Percentiles rank a stretch among this genome's conserved stretches.
Evolutionary conservation across 345 rosid species (phyloP).

Genomic region (Populus euphratica): DNA sequence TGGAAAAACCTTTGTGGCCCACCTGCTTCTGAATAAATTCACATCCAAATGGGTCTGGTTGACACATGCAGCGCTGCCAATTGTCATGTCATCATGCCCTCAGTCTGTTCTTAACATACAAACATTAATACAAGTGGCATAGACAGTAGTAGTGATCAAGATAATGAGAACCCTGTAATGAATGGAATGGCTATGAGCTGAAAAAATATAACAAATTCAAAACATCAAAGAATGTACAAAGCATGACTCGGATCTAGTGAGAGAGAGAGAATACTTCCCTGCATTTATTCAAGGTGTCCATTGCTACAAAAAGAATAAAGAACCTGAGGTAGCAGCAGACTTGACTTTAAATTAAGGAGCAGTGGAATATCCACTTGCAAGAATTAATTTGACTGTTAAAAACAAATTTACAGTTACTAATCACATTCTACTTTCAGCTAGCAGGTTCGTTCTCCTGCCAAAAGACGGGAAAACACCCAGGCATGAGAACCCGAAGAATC

Average conservation of each 20-base stretch:
- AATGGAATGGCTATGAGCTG: background rate
- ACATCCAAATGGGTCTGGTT: too few relatives aligned
- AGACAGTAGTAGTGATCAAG: too few relatives aligned
- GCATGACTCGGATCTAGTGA: background rate
- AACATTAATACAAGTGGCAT: background rate
- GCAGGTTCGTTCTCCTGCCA: slow-evolving; percentile 49
- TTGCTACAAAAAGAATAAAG: slow-evolving; percentile 45
- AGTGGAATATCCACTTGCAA: slow-evolving; percentile 30
- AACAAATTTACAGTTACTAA: slow-evolving; percentile 39
- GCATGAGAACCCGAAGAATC: slow-evolving; percentile 55
- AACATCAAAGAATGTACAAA: background rate
- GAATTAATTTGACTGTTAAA: slow-evolving; percentile 16
- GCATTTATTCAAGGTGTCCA: slow-evolving; percentile 30
- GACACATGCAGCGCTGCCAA: too few relatives aligned
- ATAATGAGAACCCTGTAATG: background rate
- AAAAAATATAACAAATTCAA: background rate
- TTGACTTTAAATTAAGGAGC: slow-evolving; percentile 11
- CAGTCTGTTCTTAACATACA: too few relatives aligned
- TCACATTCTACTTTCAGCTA: slow-evolving; percentile 37
- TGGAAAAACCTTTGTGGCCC: too few relatives aligned
- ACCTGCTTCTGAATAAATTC: background rate
- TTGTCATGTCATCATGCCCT: too few relatives aligned
- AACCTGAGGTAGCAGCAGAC: slow-evolving; percentile 39
- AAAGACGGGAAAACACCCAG: slow-evolving; percentile 40
- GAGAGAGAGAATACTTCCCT: slow-evolving; percentile 15